Conservation (phyloP, 129 eudicot genomes). For the Artemisia argyi region DNA sequence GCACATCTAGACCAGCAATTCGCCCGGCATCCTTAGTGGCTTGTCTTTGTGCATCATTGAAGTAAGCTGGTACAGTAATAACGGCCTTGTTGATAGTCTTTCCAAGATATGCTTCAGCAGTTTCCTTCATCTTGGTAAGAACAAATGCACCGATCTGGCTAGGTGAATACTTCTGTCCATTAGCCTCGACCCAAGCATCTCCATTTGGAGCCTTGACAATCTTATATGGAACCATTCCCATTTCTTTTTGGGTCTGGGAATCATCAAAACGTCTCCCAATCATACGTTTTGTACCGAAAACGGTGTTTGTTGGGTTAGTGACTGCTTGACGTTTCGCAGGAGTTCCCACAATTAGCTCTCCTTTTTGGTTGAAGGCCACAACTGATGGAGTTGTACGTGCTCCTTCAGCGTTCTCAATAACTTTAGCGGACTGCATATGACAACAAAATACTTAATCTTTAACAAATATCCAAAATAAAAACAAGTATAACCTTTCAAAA, state of each 20-base stretch:
- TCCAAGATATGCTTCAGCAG: constrained; percentile 95
- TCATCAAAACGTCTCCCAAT: constrained; percentile 95
- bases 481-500: neutral
- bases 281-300: constrained; percentile 81
- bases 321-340: constrained; percentile 99
- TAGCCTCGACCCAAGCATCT: constrained; percentile 98
- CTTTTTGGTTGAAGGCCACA: constrained; percentile 85
- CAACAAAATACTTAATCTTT: neutral
- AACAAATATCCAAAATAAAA: neutral
- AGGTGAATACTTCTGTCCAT: constrained; percentile 91
- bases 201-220: constrained; percentile 87
- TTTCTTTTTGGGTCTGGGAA: constrained; percentile 80
- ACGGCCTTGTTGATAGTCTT: constrained; percentile 79
- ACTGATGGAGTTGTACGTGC: constrained; percentile 95
- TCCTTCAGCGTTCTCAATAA: constrained; percentile 93
- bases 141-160: constrained; percentile 96
- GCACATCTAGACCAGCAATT: constrained; percentile 93
- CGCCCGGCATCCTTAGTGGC: constrained; percentile 97
- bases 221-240: constrained; percentile 92
- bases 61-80: constrained; percentile 90
- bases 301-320: constrained; percentile 86
- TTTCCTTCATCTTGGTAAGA: constrained; percentile 92
- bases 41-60: constrained; percentile 95
- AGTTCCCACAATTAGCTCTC: constrained; percentile 85
- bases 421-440: constrained; percentile 64